Percentiles rank a stretch among this genome's conserved stretches.
phyloP scores from a whole-genome alignment of 2,329 filamentous ascomycete species.

The Apiospora marii region DNA sequence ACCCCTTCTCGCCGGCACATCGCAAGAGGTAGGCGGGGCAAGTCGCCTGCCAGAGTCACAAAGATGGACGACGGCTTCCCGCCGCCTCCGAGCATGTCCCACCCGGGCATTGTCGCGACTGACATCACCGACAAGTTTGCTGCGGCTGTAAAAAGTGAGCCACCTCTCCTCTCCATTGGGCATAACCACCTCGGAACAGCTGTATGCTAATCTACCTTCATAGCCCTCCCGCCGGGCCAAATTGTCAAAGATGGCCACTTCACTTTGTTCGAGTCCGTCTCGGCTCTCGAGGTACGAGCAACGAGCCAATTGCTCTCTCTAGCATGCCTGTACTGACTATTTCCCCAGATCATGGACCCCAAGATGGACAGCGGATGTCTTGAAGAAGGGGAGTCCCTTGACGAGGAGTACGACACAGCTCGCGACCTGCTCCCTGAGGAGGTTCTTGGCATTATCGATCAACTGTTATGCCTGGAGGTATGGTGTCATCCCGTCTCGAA shows the following conservation, averaged over 20 bases:
- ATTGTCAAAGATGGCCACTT: slow-evolving; percentile 95
- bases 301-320: not conserved
- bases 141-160: slow-evolving; percentile 60
- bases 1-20: slow-evolving; percentile 1
- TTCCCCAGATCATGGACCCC: slow-evolving; percentile 88
- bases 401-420: slow-evolving; percentile 81
- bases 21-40: slow-evolving; percentile 12
- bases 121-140: slow-evolving; percentile 67
- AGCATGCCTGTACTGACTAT: not conserved
- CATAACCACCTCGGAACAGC: not conserved
- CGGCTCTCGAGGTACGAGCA: slow-evolving; percentile 71
- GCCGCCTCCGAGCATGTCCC: slow-evolving; percentile 50
- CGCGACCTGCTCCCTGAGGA: slow-evolving; percentile 76
- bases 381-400: slow-evolving; percentile 78
- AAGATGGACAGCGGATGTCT: slow-evolving; percentile 98
- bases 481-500: slow-evolving; percentile 29
- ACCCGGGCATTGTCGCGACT: slow-evolving; percentile 60
- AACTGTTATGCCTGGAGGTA: slow-evolving; percentile 88
- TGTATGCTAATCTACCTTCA: not conserved
- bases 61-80: slow-evolving; percentile 37
- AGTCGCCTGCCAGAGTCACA: slow-evolving; percentile 27
- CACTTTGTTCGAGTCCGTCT: slow-evolving; percentile 92
- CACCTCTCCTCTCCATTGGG: not conserved
- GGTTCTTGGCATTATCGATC: slow-evolving; percentile 92
- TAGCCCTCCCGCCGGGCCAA: slow-evolving; percentile 80